Evolutionary conservation across 73 alveolate genomes (phyloP), one percentile per base, ranked within the genome.

Genomic region (Paramecium pentaurelia): DNA sequence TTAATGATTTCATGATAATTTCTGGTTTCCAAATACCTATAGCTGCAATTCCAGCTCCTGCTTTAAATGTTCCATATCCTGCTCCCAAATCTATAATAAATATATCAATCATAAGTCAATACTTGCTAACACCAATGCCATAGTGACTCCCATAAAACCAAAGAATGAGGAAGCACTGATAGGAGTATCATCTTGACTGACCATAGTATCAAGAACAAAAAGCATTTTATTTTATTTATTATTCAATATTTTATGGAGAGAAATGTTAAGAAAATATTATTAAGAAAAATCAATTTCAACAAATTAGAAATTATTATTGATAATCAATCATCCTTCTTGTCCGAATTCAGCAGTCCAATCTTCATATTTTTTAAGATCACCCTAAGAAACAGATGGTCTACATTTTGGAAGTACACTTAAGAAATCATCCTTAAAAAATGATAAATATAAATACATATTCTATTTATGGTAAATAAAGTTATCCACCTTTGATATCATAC

Each of bases 61-160:
- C 87, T 93, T 97, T 97, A 70, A 98, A 98, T 51, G 99, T 97
- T 34, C 99, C 99, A 85, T 97, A 97, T 49, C 98, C 99, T 42
- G 99, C 99, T 71, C 99, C 99, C 22, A 97, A 92, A 93, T 97
- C 98, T 95, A 93, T 71, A 18, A 54, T n/a, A 40, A 32, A 80
- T 8, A 25, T 58, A 68, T 87, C 22, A 7, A 87, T 38, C 2
- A 32, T 54, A 54, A 18, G 30, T 18, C 32, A 27, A 54, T 86
- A 92, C 93, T 97, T 83, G 99, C 99, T 93, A 97, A 96, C 60
- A 95, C 97, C 95, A 97, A 87, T 28, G 99, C 99, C 68, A 97
- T 85, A 44, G 99, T 96, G 45, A 98, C 99, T 59, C 99, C 99
- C 95, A 97, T 95, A 94, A 92, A 98, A 71, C 99, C 99, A 95